These are phyloP conservation scores for Amphicarpaea edgeworthii DNA, from an alignment of 306 rosid genomes.

Conservation along the genomic window DNA sequence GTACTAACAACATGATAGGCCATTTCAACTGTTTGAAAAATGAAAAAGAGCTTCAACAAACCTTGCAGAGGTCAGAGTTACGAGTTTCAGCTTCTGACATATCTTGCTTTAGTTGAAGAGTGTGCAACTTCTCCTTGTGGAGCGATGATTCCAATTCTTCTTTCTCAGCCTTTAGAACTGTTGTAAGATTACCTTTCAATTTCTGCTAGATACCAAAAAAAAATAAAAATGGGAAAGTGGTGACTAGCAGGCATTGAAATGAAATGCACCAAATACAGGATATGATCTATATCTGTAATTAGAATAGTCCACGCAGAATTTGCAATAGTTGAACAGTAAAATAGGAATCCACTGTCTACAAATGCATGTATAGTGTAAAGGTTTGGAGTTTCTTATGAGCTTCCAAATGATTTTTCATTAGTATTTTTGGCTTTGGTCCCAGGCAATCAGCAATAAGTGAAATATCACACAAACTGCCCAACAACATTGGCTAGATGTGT, in stretches of 20 bases:
- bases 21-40: background rate
- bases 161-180: conserved; percentile 76
- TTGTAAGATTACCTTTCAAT: conserved; percentile 58
- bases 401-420: too few species aligned
- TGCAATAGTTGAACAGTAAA: conserved; percentile 11
- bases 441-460: too few species aligned
- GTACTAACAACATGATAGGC: too few species aligned
- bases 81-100: conserved; percentile 72
- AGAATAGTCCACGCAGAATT: conserved; percentile 12
- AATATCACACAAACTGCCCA: too few species aligned
- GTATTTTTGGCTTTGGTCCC: too few species aligned
- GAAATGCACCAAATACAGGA: conserved; percentile 34
- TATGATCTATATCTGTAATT: conserved; percentile 21
- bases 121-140: conserved; percentile 67
- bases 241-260: conserved; percentile 16
- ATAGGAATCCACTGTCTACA: conserved; percentile 4
- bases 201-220: conserved; percentile 55
- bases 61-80: conserved; percentile 84
- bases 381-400: background rate
- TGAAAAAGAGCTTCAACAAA: conserved; percentile 33
- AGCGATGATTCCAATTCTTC: conserved; percentile 80
- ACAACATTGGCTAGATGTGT: background rate
- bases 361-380: background rate
- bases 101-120: conserved; percentile 79
- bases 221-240: conserved; percentile 29